phyloP scores from a whole-genome alignment of 202 grass and related monocot species.

The Cymbopogon flexuosus region DNA sequence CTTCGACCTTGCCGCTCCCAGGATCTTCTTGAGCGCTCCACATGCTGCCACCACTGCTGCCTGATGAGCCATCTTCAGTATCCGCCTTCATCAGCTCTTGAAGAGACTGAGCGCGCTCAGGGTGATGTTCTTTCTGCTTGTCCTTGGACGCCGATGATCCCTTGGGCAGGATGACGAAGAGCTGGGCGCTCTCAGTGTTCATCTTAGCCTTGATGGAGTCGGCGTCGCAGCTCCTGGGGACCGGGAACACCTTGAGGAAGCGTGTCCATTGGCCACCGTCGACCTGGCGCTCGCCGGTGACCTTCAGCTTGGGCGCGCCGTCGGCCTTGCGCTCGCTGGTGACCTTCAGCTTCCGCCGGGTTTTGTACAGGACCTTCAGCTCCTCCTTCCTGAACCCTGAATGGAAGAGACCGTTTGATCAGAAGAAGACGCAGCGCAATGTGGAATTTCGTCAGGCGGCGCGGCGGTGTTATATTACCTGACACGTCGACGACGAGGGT shows the following conservation, averaged over 20 bases:
- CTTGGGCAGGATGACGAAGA: slow-evolving; percentile 59
- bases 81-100: neutral
- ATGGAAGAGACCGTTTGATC: neutral
- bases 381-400: slow-evolving; percentile 84
- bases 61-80: neutral
- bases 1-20: neutral
- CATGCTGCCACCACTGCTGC: neutral
- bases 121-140: neutral
- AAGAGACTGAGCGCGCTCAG: neutral
- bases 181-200: slow-evolving; percentile 11
- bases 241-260: slow-evolving; percentile 51
- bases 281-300: slow-evolving; percentile 41
- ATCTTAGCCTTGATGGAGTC: slow-evolving; percentile 44
- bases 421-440: neutral
- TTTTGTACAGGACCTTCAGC: slow-evolving; percentile 50
- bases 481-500: slow-evolving; percentile 46
- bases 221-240: slow-evolving; percentile 34
- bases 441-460: no score
- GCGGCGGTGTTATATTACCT: slow-evolving; percentile 18
- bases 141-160: neutral
- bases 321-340: slow-evolving; percentile 41
- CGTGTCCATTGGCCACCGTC: slow-evolving; percentile 32
- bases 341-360: slow-evolving; percentile 52
- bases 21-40: slow-evolving; percentile 20
- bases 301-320: neutral